phyloP scores from a whole-genome alignment of 805 yeast species.

The Wickerhamomyces rabaulensis region DNA sequence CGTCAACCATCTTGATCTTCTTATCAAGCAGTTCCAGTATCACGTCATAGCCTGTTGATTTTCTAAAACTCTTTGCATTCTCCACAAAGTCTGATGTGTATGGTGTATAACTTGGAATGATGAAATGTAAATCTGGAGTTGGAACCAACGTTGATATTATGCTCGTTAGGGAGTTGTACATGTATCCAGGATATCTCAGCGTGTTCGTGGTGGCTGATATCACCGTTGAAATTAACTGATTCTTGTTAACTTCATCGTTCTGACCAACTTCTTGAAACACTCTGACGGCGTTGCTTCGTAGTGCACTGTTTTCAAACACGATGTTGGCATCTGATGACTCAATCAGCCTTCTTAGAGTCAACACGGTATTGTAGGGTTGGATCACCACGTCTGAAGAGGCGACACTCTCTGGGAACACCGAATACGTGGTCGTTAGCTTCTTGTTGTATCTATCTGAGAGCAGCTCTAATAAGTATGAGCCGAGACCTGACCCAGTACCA shows the following conservation, averaged over 20 bases:
- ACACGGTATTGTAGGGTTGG: conserved; percentile 88
- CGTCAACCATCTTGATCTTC: conserved; percentile 64
- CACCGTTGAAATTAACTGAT: conserved; percentile 79
- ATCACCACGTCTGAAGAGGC: conserved; percentile 95
- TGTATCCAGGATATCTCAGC: conserved; percentile 84
- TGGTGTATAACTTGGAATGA: conserved; percentile 73
- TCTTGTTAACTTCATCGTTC: conserved; percentile 65
- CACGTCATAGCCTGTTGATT: conserved; percentile 79
- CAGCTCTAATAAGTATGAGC: conserved; percentile 73
- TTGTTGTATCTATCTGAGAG: conserved; percentile 78
- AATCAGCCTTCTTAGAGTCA: conserved; percentile 75
- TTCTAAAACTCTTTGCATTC: conserved; percentile 53
- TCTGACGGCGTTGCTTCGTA: conserved; percentile 64
- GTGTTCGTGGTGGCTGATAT: conserved; percentile 85
- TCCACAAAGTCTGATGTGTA: conserved; percentile 63
- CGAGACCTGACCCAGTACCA: conserved; percentile 97
- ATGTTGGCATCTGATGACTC: conserved; percentile 82
- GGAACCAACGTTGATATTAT: conserved; percentile 80
- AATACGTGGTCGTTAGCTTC: conserved; percentile 77
- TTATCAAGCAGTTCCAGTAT: conserved; percentile 77
- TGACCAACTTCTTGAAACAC: conserved; percentile 53
- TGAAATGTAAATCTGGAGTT: conserved; percentile 75
- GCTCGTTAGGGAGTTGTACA: conserved; percentile 81
- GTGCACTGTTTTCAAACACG: conserved; percentile 89
- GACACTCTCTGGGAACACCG: conserved; percentile 75